Percentiles rank a stretch among this genome's conserved stretches.
These are phyloP conservation scores for Leishmania lainsoni DNA, from an alignment of 208 protist species.

Conservation along the genomic window DNA sequence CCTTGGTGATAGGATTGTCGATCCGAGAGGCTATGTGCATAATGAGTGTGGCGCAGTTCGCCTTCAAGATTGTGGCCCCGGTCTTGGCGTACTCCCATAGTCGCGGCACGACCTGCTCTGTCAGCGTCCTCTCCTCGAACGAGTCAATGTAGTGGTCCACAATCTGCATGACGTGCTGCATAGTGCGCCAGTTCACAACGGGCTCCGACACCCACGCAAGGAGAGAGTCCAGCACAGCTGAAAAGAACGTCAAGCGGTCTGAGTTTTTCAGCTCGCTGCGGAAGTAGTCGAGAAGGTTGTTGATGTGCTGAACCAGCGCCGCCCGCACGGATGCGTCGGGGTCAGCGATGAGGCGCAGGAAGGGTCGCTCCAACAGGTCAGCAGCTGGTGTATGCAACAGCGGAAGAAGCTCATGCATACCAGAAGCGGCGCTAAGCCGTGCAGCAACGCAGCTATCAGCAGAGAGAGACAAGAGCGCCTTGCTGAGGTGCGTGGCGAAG, in stretches of 20 bases:
- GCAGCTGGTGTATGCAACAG: constrained; percentile 70
- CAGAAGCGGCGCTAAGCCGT: constrained; percentile 71
- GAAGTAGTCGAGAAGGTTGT: constrained; percentile 77
- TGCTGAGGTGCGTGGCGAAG: constrained; percentile 67
- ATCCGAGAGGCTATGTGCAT: constrained; percentile 50
- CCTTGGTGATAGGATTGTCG: constrained; percentile 50
- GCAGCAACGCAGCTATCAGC: constrained; percentile 55
- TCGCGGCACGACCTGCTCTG: constrained; percentile 70
- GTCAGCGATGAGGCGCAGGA: constrained; percentile 70
- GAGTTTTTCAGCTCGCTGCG: constrained; percentile 36
- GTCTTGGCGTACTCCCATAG: constrained; percentile 61
- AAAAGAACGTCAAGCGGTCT: constrained; percentile 59
- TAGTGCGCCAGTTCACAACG: constrained; percentile 72
- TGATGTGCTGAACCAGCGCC: constrained; percentile 58
- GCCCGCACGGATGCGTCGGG: constrained; percentile 55
- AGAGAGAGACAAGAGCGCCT: constrained; percentile 66
- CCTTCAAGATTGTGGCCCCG: constrained; percentile 67
- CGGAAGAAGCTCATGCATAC: constrained; percentile 84
- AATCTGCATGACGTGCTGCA: constrained; percentile 65
- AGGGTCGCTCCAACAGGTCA: constrained; percentile 60
- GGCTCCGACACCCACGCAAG: constrained; percentile 43
- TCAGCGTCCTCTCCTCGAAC: constrained; percentile 55
- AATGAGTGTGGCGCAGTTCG: constrained; percentile 61
- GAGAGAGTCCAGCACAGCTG: constrained; percentile 44
- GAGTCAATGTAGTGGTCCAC: constrained; percentile 57